Percentiles rank a stretch among this genome's conserved stretches.
Evolutionary conservation across 1,139 yeast genomes (phyloP).

Genomic region (Yamadazyma diospyri): DNA sequence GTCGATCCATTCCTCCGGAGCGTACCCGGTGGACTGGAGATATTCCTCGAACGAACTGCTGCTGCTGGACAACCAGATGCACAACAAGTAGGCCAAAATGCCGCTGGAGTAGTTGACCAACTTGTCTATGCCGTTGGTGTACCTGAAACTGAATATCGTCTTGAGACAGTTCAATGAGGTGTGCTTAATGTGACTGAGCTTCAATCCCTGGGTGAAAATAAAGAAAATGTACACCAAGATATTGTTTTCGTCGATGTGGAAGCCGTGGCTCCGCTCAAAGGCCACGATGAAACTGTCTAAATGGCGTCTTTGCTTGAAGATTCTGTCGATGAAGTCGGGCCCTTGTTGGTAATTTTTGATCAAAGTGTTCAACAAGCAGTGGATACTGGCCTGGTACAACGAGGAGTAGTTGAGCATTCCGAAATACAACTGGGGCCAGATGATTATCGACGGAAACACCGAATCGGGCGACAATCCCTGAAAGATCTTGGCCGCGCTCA

Average conservation of each 20-base stretch:
- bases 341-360: slow-evolving; percentile 24
- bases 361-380: slow-evolving; percentile 31
- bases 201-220: slow-evolving; percentile 59
- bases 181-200: slow-evolving; percentile 58
- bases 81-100: slow-evolving; percentile 44
- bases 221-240: slow-evolving; percentile 56
- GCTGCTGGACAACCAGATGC: slow-evolving; percentile 51
- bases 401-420: slow-evolving; percentile 31
- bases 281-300: slow-evolving; percentile 43
- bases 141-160: slow-evolving; percentile 46
- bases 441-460: slow-evolving; percentile 50
- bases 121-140: slow-evolving; percentile 12
- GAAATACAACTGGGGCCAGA: slow-evolving; percentile 59
- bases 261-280: slow-evolving; percentile 44
- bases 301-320: slow-evolving; percentile 36
- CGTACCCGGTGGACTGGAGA: slow-evolving; percentile 45
- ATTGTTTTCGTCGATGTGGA: slow-evolving; percentile 41
- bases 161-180: slow-evolving; percentile 52
- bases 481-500: slow-evolving; percentile 58
- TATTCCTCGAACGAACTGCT: slow-evolving; percentile 45
- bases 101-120: slow-evolving; percentile 10
- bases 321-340: slow-evolving; percentile 21
- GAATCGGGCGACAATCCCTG: slow-evolving; percentile 60
- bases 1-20: slow-evolving; percentile 18
- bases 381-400: slow-evolving; percentile 55